Evolutionary conservation across 306 rosid species (phyloP).

Genomic region (Vigna mungo): DNA sequence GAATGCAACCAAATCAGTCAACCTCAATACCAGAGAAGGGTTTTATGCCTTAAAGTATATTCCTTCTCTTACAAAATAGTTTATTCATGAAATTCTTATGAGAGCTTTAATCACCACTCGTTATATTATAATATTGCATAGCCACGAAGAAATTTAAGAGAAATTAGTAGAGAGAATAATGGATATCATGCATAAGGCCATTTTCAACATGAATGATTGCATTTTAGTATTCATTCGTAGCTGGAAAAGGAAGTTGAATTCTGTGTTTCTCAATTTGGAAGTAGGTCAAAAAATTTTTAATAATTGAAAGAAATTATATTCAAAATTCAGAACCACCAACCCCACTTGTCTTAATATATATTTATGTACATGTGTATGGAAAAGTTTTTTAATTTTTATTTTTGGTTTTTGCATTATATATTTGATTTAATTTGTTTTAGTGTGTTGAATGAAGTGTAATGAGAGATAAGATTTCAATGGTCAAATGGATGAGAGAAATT

Average conservation of each 20-base stretch:
- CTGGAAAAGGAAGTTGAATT: neutral
- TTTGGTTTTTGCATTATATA: too few species aligned
- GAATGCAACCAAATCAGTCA: constrained; percentile 48
- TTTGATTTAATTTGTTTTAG: too few species aligned
- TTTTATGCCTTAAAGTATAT: constrained; percentile 30
- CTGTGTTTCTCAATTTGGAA: constrained; percentile 31
- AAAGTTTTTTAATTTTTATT: too few species aligned
- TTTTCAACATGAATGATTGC: neutral
- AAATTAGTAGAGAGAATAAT: neutral
- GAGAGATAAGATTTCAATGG: too few species aligned
- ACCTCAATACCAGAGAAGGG: constrained; percentile 14
- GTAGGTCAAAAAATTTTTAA: neutral
- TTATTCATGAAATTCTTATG: constrained; percentile 11
- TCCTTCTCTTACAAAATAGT: constrained; percentile 22
- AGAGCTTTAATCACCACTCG: neutral
- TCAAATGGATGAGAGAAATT: too few species aligned
- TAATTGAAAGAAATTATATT: neutral
- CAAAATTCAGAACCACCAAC: neutral
- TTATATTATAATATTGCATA: neutral
- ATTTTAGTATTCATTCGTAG: neutral
- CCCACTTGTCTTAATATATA: too few species aligned
- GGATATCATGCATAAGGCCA: neutral
- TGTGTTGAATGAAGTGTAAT: too few species aligned
- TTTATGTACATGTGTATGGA: too few species aligned
- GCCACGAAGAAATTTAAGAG: constrained; percentile 4